Base-by-base conservation (phyloP, 164 flowering plant species). In the Stephania cephalantha region DNA sequence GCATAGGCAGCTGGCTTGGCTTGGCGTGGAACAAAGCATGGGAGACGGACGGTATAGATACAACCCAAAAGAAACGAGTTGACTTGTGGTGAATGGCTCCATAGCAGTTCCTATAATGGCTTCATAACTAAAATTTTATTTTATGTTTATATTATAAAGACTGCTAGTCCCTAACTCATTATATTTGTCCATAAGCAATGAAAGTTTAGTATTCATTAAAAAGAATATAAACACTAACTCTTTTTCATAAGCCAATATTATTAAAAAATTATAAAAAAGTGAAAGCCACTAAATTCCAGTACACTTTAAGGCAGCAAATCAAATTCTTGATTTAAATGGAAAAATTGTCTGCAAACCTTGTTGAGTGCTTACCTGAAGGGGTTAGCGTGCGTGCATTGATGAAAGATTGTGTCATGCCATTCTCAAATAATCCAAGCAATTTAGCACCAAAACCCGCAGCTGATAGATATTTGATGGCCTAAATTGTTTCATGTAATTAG, bases 371-470 rank as follows among this genome's bases (percentile, higher is more conserved):
- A 96, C 99, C 99, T 75, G 83, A 22, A 35, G 97, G 90, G 71
- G 82, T 80, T 70, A 96, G 85, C 15, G 99, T 96, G 8, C 95
- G 95, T 15, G 99, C 99, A 87, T 90, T 66, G 48, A 96, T 92
- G 80, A 93, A 96, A 74, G 97, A 90, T 72, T 96, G 99, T 71
- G 92, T 97, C 99, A 92, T 96, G 79, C 99, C 99, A 86, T 96
- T 96, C 79, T 87, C 93, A 89, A 96, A 96, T 73, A 90, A 83
- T 73, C 91, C 99, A 73, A 92, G 90, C 86, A 94, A 87, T 81
- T 90, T 86, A 69, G 99, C 99, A 77, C 99, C 99, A 88, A 96
- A 96, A 80, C 99, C 99, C 73, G 98, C 99, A 82, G 93, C 94
- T 13, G 99, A 94, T 76, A 96, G 95, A 87, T 90, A 84, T 73